Evolutionary conservation across 2,329 filamentous ascomycete genomes (phyloP).

Genomic region (Cladosporium sp.): DNA sequence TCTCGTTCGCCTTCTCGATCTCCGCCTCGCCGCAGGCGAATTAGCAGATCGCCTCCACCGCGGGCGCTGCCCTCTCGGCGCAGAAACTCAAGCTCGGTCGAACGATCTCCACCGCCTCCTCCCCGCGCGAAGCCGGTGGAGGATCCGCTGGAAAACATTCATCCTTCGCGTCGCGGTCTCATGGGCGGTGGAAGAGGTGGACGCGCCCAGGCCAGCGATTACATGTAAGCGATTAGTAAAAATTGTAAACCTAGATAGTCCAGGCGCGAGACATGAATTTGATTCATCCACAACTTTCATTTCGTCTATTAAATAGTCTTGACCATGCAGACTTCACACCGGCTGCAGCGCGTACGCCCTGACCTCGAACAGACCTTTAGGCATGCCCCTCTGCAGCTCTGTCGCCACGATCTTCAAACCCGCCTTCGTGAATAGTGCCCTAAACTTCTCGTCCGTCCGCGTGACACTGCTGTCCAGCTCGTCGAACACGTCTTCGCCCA

Average conservation of each 20-base stretch:
- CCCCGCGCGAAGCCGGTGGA: constrained; percentile 15
- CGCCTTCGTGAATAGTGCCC: constrained; percentile 60
- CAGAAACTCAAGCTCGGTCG: constrained; percentile 27
- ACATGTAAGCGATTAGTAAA: constrained; percentile 17
- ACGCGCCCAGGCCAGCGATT: constrained; percentile 22
- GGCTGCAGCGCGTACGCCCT: constrained; percentile 70
- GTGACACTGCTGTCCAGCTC: constrained; percentile 71
- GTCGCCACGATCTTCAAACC: constrained; percentile 62
- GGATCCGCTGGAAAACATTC: constrained; percentile 28
- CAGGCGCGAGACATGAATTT: background rate
- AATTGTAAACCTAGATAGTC: constrained; percentile 1
- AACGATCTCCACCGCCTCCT: constrained; percentile 22
- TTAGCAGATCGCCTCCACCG: background rate
- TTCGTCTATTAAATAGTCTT: background rate
- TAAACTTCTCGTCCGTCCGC: constrained; percentile 66
- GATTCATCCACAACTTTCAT: background rate
- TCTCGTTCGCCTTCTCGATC: constrained; percentile 20
- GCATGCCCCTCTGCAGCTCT: constrained; percentile 68
- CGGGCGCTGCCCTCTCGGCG: constrained; percentile 14
- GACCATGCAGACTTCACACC: background rate
- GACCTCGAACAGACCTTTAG: constrained; percentile 64
- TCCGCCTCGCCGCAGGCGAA: constrained; percentile 11
- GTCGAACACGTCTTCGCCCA: constrained; percentile 64
- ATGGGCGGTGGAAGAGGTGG: constrained; percentile 20
- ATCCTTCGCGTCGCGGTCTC: constrained; percentile 30